phyloP scores from a whole-genome alignment of 2,329 filamentous ascomycete species.

The Septoria petroselini region DNA sequence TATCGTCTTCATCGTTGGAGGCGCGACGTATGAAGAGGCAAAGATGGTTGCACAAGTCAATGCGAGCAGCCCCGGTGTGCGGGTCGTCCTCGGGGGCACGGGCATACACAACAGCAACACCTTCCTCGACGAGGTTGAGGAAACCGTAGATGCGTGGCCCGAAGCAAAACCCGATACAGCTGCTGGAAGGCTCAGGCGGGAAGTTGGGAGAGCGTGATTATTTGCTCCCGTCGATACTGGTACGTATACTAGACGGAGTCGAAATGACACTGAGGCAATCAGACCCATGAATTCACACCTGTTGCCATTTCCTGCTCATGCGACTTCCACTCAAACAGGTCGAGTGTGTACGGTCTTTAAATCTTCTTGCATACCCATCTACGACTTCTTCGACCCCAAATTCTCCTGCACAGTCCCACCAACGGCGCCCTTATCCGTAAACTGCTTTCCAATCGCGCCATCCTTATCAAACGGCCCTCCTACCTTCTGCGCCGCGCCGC shows the following conservation, averaged over 20 bases:
- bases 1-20: constrained; percentile 89
- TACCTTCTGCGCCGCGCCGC: neutral
- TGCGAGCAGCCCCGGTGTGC: constrained; percentile 79
- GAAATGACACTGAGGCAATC: too few relatives aligned
- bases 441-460: neutral
- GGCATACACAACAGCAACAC: constrained; percentile 81
- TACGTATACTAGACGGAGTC: too few relatives aligned
- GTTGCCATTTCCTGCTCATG: too few relatives aligned
- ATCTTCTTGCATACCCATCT: too few relatives aligned
- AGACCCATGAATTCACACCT: too few relatives aligned
- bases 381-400: neutral
- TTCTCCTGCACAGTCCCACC: neutral
- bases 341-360: too few relatives aligned
- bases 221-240: too few relatives aligned
- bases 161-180: constrained; percentile 61
- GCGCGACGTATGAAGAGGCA: constrained; percentile 92
- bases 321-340: too few relatives aligned
- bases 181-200: constrained; percentile 60
- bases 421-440: constrained; percentile 8
- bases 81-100: constrained; percentile 86
- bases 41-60: constrained; percentile 96
- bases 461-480: constrained; percentile 5
- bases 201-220: constrained; percentile 49
- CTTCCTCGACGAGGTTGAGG: constrained; percentile 88
- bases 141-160: constrained; percentile 83